Base-by-base conservation (phyloP, 768 basidiomycete genomes). In the Gloeophyllum trabeum region DNA sequence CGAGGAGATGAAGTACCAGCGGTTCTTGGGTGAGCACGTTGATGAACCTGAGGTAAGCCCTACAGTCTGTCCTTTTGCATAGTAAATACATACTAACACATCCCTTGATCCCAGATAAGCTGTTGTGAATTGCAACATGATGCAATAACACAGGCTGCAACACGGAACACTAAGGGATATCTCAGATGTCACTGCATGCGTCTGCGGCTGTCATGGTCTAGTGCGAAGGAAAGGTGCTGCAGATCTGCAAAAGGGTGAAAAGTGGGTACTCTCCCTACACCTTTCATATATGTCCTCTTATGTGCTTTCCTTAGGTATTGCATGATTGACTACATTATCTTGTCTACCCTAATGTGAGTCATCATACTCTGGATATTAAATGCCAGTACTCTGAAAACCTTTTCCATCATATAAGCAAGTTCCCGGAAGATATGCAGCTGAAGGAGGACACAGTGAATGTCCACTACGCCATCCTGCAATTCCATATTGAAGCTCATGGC, bases 401-500 rank as follows among this genome's bases (percentile, higher is more conserved):
- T 2, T 24, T 18, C 22, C 26, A 20, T 5, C 50, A 56, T 6
- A 44, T 60, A 24, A 6, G 43, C 36, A 42, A 40, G 13, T 43
- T 39, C 16, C 39, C 39, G 0, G 30, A n/a, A 5, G n/a, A 14
- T 4, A 20, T 50, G 20, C 40, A 24, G 12, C 28, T 48, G 16
- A 30, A 44, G n/a, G 25, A 6, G 12, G 21, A 20, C 3, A 14
- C 16, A 19, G 38, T 44, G 6, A 1, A 24, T 3, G n/a, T 55
- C 19, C 23, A 44, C 5, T 52, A 23, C 19, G 40, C 41, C 4
- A 44, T 65, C 20, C 61, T 58, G 1, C 64, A 64, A 43, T 51
- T 61, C 2, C 64, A 65, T 43, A 43, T 59, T 20, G 45, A 42
- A 3, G 55, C 51, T n/a, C 64, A 65, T 35, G 44, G 55, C 12